Base-by-base conservation (phyloP, 2,329 filamentous ascomycete genomes). In the Thelonectria blattea region DNA sequence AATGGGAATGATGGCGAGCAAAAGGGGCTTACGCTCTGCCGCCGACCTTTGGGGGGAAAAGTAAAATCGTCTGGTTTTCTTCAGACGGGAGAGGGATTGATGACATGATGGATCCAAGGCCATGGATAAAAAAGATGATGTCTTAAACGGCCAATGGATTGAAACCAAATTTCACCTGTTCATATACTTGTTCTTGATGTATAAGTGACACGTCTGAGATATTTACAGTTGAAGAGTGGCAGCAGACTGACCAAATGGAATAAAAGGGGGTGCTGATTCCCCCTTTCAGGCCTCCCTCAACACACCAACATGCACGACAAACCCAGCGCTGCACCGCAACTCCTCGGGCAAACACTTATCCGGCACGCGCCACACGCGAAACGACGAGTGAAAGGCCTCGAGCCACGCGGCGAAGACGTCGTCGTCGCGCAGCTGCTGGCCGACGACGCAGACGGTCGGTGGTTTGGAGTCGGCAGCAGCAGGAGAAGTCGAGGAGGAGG, bases 331-430 rank as follows among this genome's bases (percentile, higher is more conserved):
- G 7, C 85, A 81, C 58, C 80, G 81, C 66, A 97, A 73, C 1
- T 81, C 85, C 14, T 79, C 74, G 0, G 83, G 84, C 51, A 96
- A 71, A 37, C 85, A 74, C 37, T 80, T 77, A 70, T 92, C 88
- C 0, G 88, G 86, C 6, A 97, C 75, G 58, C 91, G 84, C 92
- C 93, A 98, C 8, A 90, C 87, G 11, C 81, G 80, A 70, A 98
- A 98, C 9, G 75, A 73, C 32, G 73, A 73, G 61, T 85, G 76
- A 65, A 97, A 93, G 53, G 85, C 84, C 62, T 80, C 80, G 50
- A 97, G 77, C 92, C 93, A 98, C 14, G 82, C 79, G 68, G 94
- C 89, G 68, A 98, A 95, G 6, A 98, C 91, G 34, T 93, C 90
- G 2, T 91, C 86, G 27, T 92, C 89, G 30, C 95, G 87, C 50